phyloP scores from a whole-genome alignment of 2,329 filamentous ascomycete species.

The Nothomitra cinnamomea region DNA sequence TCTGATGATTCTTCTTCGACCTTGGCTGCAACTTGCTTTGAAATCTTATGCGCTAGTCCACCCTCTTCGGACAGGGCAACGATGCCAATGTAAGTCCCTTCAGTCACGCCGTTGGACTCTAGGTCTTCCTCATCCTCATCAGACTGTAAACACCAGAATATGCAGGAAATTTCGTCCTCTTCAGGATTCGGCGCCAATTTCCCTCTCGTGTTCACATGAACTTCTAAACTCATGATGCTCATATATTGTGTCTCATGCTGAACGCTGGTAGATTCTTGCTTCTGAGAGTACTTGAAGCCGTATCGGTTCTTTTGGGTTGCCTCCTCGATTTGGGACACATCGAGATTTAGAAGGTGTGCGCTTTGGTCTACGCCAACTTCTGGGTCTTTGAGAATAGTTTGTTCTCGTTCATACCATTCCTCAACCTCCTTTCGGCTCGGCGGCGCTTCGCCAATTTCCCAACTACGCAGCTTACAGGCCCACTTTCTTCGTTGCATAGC shows the following conservation, averaged over 20 bases:
- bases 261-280: constrained; percentile 54
- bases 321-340: constrained; percentile 71
- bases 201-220: constrained; percentile 77
- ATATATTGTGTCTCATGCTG: constrained; percentile 82
- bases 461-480: constrained; percentile 46
- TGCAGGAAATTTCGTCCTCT: constrained; percentile 69
- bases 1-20: constrained; percentile 64
- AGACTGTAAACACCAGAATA: constrained; percentile 81
- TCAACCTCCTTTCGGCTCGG: constrained; percentile 55
- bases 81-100: constrained; percentile 48
- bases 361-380: constrained; percentile 3
- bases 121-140: constrained; percentile 48
- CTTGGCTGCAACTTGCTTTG: constrained; percentile 42
- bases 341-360: constrained; percentile 12
- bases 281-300: constrained; percentile 75
- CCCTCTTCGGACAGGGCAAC: constrained; percentile 51
- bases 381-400: neutral
- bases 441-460: constrained; percentile 59
- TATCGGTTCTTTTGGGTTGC: constrained; percentile 69
- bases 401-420: constrained; percentile 39
- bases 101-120: constrained; percentile 29
- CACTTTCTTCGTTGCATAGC: constrained; percentile 34
- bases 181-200: constrained; percentile 75
- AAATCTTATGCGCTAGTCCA: constrained; percentile 40
- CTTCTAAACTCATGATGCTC: constrained; percentile 87